Conservation (phyloP, 2,329 filamentous ascomycete species). For the Plenodomus biglobosus region DNA sequence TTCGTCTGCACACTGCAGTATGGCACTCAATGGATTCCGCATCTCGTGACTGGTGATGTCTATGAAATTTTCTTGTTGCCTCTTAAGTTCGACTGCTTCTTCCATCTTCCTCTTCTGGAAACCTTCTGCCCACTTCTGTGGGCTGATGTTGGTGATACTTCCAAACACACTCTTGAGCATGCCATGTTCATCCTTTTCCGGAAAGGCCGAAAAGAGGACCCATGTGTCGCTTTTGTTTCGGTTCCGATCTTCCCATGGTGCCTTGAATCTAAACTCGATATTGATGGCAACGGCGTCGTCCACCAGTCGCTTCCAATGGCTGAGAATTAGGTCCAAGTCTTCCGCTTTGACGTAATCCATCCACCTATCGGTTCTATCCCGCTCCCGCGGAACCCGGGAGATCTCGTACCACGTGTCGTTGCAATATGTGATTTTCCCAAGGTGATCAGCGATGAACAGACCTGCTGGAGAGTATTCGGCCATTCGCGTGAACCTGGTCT, state of each 20-base stretch:
- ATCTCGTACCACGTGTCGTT: constrained; percentile 77
- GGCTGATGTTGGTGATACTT: constrained; percentile 81
- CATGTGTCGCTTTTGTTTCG: constrained; percentile 65
- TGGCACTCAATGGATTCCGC: constrained; percentile 73
- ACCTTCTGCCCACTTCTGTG: constrained; percentile 81
- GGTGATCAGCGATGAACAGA: constrained; percentile 77
- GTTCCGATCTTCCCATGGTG: constrained; percentile 62
- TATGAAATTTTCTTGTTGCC: constrained; percentile 79
- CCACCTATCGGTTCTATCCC: constrained; percentile 65
- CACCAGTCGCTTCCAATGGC: constrained; percentile 65
- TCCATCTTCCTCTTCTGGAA: constrained; percentile 76
- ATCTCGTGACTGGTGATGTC: constrained; percentile 77
- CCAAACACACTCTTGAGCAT: constrained; percentile 74
- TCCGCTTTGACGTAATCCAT: constrained; percentile 71
- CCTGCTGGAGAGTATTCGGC: constrained; percentile 81
- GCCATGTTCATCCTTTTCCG: constrained; percentile 66
- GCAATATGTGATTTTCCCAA: constrained; percentile 73
- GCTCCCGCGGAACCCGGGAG: constrained; percentile 63
- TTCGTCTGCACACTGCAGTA: constrained; percentile 75
- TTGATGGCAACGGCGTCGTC: constrained; percentile 65
- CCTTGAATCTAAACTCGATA: constrained; percentile 75
- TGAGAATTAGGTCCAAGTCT: constrained; percentile 61
- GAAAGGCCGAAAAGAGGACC: constrained; percentile 76
- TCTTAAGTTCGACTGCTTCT: constrained; percentile 78
- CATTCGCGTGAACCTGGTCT: constrained; percentile 81